These are phyloP conservation scores for Sphenostylis stenocarpa DNA, from an alignment of 306 rosid genomes.

Conservation along the genomic window DNA sequence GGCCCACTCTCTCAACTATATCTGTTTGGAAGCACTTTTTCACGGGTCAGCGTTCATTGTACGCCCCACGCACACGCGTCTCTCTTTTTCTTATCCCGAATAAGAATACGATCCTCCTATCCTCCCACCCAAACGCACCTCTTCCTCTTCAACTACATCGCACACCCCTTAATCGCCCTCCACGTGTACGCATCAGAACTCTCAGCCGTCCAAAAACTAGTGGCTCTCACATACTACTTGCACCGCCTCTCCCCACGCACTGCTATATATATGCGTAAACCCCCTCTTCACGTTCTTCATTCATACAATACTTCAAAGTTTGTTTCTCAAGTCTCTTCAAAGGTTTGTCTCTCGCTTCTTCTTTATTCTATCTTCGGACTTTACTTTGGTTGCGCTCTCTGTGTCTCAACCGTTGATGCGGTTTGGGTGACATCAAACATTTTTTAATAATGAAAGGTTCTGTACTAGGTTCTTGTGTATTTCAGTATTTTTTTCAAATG, in stretches of 20 bases:
- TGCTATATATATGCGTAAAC: neutral
- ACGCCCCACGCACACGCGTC: neutral
- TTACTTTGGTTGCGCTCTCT: neutral
- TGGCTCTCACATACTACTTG: constrained; percentile 4
- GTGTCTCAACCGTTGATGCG: neutral
- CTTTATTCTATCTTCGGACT: accelerated
- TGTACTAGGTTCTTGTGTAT: neutral
- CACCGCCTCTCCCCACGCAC: neutral
- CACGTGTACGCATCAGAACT: neutral
- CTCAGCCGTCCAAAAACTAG: neutral
- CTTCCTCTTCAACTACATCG: neutral
- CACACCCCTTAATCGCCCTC: neutral
- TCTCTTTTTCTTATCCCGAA: neutral
- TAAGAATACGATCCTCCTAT: neutral
- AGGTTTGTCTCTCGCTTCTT: neutral
- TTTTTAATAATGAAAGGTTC: neutral
- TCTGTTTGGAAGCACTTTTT: neutral
- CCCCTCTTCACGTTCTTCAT: neutral
- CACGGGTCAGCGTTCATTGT: neutral
- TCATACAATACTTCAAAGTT: neutral
- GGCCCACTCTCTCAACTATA: neutral
- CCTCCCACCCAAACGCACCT: neutral
- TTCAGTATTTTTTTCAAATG: neutral
- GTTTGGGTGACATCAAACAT: neutral
- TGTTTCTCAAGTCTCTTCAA: neutral